These are phyloP conservation scores for Massariosphaeria phaeospora DNA, from an alignment of 495 filamentous ascomycete species.

Conservation along the genomic window DNA sequence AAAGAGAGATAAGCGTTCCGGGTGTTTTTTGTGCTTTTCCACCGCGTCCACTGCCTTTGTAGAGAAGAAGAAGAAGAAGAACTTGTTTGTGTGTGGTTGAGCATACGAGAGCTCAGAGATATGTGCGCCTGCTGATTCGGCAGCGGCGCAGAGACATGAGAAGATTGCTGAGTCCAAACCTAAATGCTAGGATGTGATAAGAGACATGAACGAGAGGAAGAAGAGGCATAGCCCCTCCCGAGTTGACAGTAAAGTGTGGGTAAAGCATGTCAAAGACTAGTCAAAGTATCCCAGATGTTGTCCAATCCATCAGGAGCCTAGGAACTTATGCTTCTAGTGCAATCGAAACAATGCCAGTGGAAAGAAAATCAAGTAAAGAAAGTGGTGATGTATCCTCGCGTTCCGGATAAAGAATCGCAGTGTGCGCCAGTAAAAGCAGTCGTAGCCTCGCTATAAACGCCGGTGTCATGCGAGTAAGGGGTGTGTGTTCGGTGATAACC, in stretches of 20 bases:
- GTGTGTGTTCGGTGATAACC: slow-evolving; percentile 18
- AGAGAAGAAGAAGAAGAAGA: neutral
- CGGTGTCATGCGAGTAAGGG: slow-evolving; percentile 26
- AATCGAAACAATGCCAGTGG: no score
- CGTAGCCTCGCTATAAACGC: slow-evolving; percentile 29
- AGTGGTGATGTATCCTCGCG: slow-evolving; percentile 10
- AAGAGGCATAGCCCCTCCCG: neutral
- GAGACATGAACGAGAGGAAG: neutral
- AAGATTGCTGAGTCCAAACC: neutral
- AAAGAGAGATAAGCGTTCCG: no score
- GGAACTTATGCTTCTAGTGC: slow-evolving; percentile 19
- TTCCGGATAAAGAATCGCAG: slow-evolving; percentile 20
- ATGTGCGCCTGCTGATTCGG: neutral
- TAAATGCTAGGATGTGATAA: neutral
- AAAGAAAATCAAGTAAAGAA: slow-evolving; percentile 13
- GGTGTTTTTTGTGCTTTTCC: neutral
- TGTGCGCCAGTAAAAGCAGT: slow-evolving; percentile 31
- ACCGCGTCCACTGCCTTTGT: neutral
- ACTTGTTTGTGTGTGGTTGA: neutral
- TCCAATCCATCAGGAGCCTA: slow-evolving; percentile 1
- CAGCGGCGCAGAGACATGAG: neutral
- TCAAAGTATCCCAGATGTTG: slow-evolving; percentile 16
- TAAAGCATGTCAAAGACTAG: slow-evolving; percentile 8
- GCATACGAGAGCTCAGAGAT: no score
- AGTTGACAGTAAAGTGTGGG: no score